These are phyloP conservation scores for Chaetomium sp. DNA, from an alignment of 2,329 filamentous ascomycete genomes.

Conservation along the genomic window DNA sequence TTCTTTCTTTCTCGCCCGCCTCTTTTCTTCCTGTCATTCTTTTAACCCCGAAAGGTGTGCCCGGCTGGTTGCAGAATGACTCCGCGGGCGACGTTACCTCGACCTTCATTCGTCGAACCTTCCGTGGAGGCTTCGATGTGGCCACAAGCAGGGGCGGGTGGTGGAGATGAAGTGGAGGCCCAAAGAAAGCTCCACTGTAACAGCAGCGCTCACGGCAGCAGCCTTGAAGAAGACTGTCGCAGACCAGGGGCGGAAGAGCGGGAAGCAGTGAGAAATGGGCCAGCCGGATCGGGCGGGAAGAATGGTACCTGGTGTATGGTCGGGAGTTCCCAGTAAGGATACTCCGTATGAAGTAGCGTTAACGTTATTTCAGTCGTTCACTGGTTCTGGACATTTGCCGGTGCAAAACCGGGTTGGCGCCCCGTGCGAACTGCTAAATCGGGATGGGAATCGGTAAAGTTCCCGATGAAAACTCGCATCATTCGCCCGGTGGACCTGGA, in stretches of 20 bases:
- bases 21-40: no score
- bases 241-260: no score
- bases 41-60: no score
- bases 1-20: no score
- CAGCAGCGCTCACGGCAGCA: neutral
- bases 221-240: neutral
- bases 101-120: conserved; percentile 14
- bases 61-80: neutral
- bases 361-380: neutral
- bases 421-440: neutral
- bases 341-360: no score
- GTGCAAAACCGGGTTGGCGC: conserved; percentile 12
- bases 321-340: no score
- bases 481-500: no score
- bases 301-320: neutral
- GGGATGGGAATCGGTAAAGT: no score
- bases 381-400: conserved; percentile 21
- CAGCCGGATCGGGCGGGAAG: conserved; percentile 5
- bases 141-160: conserved; percentile 20
- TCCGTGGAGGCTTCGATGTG: conserved; percentile 21
- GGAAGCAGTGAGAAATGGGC: conserved; percentile 10
- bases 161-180: conserved; percentile 15
- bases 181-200: neutral
- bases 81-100: conserved; percentile 14
- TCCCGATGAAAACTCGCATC: no score